Evolutionary conservation across 768 basidiomycete species (phyloP).

Genomic region (Calocera cornea): DNA sequence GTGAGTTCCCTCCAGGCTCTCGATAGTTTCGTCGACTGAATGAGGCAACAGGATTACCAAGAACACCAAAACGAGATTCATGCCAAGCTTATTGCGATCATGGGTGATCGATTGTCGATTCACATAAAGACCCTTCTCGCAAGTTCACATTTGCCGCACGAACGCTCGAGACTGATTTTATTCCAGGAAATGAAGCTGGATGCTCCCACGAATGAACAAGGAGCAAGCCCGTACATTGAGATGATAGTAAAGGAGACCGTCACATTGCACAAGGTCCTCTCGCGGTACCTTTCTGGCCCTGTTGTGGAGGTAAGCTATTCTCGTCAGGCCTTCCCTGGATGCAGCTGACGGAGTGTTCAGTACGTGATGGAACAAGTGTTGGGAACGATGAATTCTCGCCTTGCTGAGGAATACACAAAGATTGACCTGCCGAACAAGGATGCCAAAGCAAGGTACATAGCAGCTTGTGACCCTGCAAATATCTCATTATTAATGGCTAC

Average conservation of each 20-base stretch:
- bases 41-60: slow-evolving; percentile 66
- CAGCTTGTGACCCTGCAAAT: slow-evolving; percentile 17
- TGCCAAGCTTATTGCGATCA: slow-evolving; percentile 91
- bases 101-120: slow-evolving; percentile 81
- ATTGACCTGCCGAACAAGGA: slow-evolving; percentile 72
- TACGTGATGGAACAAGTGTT: slow-evolving; percentile 92
- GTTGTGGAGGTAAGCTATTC: slow-evolving; percentile 62
- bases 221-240: slow-evolving; percentile 82
- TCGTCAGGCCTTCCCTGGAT: background rate
- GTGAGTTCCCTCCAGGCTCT: slow-evolving; percentile 33
- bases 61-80: slow-evolving; percentile 99
- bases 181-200: slow-evolving; percentile 68
- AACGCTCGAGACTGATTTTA: background rate
- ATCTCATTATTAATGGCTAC: slow-evolving; percentile 10
- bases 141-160: slow-evolving; percentile 6
- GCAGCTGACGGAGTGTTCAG: slow-evolving; percentile 29
- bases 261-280: slow-evolving; percentile 88
- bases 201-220: slow-evolving; percentile 32
- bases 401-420: slow-evolving; percentile 72
- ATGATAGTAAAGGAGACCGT: slow-evolving; percentile 87
- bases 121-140: slow-evolving; percentile 79
- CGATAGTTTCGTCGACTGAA: background rate
- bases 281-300: slow-evolving; percentile 65
- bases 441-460: slow-evolving; percentile 80
- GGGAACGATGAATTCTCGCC: slow-evolving; percentile 77